Evolutionary conservation across 2,329 filamentous ascomycete species (phyloP).

Genomic region (Fusarium ramigenum): DNA sequence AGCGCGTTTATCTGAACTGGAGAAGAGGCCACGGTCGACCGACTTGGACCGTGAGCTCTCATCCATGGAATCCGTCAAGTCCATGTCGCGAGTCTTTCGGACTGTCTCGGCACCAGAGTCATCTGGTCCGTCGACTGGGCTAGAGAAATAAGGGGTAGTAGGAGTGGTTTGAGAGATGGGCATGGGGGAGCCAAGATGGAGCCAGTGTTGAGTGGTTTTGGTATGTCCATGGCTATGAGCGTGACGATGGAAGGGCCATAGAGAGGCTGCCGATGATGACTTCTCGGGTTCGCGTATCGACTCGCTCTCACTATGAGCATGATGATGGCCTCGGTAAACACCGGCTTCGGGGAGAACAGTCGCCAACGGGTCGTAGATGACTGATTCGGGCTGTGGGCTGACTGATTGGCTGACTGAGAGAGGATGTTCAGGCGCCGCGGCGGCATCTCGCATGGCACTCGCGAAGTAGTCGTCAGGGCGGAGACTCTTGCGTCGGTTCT

Average conservation of each 20-base stretch:
- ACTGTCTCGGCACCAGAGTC: slow-evolving; percentile 49
- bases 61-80: slow-evolving; percentile 51
- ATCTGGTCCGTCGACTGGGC: slow-evolving; percentile 51
- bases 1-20: slow-evolving; percentile 70
- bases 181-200: slow-evolving; percentile 49
- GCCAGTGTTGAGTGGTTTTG: slow-evolving; percentile 49
- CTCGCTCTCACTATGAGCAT: slow-evolving; percentile 43
- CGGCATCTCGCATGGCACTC: slow-evolving; percentile 49
- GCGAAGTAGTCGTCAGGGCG: slow-evolving; percentile 65
- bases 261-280: slow-evolving; percentile 38
- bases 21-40: slow-evolving; percentile 69
- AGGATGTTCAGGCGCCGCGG: slow-evolving; percentile 32
- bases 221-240: slow-evolving; percentile 53
- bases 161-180: slow-evolving; percentile 45
- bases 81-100: slow-evolving; percentile 54
- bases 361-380: slow-evolving; percentile 53
- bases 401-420: slow-evolving; percentile 41
- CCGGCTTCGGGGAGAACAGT: slow-evolving; percentile 49
- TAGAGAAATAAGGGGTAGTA: slow-evolving; percentile 51
- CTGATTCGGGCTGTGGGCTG: slow-evolving; percentile 38
- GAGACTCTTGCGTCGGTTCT: slow-evolving; percentile 64
- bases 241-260: slow-evolving; percentile 52
- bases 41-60: slow-evolving; percentile 67
- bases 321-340: slow-evolving; percentile 35
- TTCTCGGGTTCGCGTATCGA: slow-evolving; percentile 36